phyloP scores from a whole-genome alignment of 2,329 filamentous ascomycete genomes.

The Ambrosiella cleistominuta region DNA sequence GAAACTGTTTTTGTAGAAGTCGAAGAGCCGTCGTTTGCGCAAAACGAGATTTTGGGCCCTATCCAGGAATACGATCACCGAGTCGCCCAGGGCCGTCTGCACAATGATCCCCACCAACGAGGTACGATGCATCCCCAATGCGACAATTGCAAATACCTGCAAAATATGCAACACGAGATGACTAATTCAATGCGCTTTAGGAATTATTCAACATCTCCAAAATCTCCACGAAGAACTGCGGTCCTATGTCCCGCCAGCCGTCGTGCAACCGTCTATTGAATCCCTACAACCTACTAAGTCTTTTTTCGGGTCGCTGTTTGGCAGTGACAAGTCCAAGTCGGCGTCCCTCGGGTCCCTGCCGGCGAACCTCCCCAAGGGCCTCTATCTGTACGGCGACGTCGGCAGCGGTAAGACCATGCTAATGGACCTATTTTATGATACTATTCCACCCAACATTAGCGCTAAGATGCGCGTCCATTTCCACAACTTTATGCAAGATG shows the following conservation, averaged over 20 bases:
- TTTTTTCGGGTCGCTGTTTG: constrained; percentile 45
- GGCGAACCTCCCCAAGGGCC: constrained; percentile 59
- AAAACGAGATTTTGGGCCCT: constrained; percentile 37
- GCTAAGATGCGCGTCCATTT: constrained; percentile 92
- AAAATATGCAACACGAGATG: background rate
- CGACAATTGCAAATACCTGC: background rate
- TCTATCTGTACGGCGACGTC: constrained; percentile 94
- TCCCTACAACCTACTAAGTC: constrained; percentile 39
- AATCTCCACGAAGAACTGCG: constrained; percentile 70
- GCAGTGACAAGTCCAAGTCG: constrained; percentile 21
- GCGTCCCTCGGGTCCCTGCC: constrained; percentile 39
- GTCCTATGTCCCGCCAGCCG: constrained; percentile 53
- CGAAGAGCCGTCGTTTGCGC: background rate
- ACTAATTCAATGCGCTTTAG: constrained; percentile 25
- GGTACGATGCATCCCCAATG: constrained; percentile 30
- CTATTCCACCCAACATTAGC: constrained; percentile 59
- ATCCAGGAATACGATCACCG: constrained; percentile 76
- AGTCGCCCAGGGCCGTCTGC: constrained; percentile 53
- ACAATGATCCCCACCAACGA: constrained; percentile 83
- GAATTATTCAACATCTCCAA: constrained; percentile 77
- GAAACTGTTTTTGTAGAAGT: too few species aligned
- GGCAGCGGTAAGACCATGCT: constrained; percentile 98
- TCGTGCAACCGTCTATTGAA: constrained; percentile 62
- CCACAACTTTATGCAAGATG: constrained; percentile 98
- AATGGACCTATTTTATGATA: constrained; percentile 97